These are phyloP conservation scores for Auxenochlorella pyrenoidosa DNA, from an alignment of 139 green algal genomes.

Conservation along the genomic window DNA sequence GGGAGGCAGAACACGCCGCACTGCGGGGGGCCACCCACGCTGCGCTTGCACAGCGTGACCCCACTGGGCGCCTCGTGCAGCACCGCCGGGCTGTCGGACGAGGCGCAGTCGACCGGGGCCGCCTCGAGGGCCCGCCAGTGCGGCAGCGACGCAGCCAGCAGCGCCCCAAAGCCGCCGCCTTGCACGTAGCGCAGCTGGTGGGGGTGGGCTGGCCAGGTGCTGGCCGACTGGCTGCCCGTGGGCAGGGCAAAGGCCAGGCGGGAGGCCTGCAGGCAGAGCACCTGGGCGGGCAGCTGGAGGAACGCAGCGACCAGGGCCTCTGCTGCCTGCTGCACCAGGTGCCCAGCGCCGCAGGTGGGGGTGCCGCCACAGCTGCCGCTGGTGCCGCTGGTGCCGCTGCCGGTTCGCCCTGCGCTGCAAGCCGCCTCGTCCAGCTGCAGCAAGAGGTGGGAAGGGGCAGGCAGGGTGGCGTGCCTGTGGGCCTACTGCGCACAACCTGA, in stretches of 20 bases:
- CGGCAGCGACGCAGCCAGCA: not conserved
- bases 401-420: not conserved
- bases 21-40: not conserved
- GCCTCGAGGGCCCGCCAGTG: not conserved
- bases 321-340: not conserved
- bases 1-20: not conserved
- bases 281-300: not conserved
- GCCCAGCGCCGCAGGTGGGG: not conserved
- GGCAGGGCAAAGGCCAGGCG: not conserved
- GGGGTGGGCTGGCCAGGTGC: not conserved
- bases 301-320: not conserved
- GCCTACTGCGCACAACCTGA: not conserved
- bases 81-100: not conserved
- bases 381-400: not conserved
- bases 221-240: not conserved
- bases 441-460: not conserved
- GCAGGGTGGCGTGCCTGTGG: too few relatives aligned
- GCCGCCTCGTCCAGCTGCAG: not conserved
- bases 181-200: not conserved
- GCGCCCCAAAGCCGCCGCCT: not conserved
- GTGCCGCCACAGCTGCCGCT: too few relatives aligned
- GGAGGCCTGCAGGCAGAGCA: not conserved
- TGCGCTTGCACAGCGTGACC: not conserved
- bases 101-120: not conserved
- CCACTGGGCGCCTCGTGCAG: too few relatives aligned